Evolutionary conservation across 2,329 filamentous ascomycete genomes (phyloP).

Genomic region (Herpotrichia juniperi): DNA sequence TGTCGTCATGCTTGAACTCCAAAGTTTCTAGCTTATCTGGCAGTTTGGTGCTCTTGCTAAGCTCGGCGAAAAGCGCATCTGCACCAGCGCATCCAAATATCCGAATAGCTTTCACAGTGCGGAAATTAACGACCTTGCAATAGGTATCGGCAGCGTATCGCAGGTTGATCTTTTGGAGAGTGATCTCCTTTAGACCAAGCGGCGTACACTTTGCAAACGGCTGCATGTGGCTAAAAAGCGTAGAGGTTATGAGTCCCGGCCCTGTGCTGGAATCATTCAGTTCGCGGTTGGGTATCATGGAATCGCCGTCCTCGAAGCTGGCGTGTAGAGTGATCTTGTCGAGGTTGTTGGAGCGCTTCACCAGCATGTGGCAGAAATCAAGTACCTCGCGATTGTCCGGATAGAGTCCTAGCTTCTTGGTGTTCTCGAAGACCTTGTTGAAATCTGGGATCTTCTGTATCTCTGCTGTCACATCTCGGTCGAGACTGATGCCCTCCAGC

Average conservation of each 20-base stretch:
- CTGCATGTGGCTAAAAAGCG: slow-evolving; percentile 54
- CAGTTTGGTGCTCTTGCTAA: slow-evolving; percentile 52
- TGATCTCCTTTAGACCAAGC: slow-evolving; percentile 51
- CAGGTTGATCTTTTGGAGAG: slow-evolving; percentile 52
- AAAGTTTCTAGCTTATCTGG: slow-evolving; percentile 53
- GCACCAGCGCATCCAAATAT: slow-evolving; percentile 54
- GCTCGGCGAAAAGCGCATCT: slow-evolving; percentile 54
- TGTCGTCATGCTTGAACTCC: slow-evolving; percentile 56
- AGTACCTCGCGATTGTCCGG: slow-evolving; percentile 54
- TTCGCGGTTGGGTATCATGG: slow-evolving; percentile 44
- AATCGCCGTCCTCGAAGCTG: slow-evolving; percentile 50
- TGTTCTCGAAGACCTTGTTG: slow-evolving; percentile 48
- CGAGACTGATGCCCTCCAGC: slow-evolving; percentile 55
- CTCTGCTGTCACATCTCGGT: slow-evolving; percentile 48
- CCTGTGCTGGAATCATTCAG: slow-evolving; percentile 55
- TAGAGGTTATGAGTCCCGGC: slow-evolving; percentile 53
- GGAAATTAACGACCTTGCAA: slow-evolving; percentile 55
- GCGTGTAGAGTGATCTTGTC: slow-evolving; percentile 56
- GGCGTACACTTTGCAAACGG: slow-evolving; percentile 55
- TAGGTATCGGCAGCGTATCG: slow-evolving; percentile 56
- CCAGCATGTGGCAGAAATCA: slow-evolving; percentile 50
- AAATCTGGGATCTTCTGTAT: slow-evolving; percentile 50
- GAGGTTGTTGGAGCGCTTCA: slow-evolving; percentile 49
- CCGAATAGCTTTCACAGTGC: slow-evolving; percentile 48
- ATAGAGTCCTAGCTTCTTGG: slow-evolving; percentile 53